Evolutionary conservation across 2,329 filamentous ascomycete genomes (phyloP).

Genomic region (Diaporthe caulivora): DNA sequence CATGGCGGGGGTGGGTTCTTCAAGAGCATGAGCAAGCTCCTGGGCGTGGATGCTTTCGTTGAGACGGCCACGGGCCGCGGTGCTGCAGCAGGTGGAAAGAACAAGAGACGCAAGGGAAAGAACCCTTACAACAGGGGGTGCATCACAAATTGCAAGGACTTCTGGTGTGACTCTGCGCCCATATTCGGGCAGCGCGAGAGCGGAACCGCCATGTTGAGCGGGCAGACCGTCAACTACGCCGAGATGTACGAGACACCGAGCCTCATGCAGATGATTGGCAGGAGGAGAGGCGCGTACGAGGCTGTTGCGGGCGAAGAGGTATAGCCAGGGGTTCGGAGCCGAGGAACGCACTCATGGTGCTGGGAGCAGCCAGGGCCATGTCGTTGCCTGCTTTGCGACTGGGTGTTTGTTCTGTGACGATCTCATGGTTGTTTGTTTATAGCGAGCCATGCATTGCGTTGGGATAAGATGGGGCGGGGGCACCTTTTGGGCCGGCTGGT

Average conservation of each 20-base stretch:
- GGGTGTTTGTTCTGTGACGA: background rate
- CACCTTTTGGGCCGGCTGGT: conserved; percentile 10
- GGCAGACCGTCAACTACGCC: conserved; percentile 86
- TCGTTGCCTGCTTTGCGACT: background rate
- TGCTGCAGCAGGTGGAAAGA: conserved; percentile 67
- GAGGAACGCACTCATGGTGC: background rate
- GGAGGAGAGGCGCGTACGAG: conserved; percentile 69
- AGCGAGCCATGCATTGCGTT: conserved; percentile 37
- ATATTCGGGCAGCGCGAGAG: conserved; percentile 81
- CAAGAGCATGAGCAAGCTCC: conserved; percentile 83
- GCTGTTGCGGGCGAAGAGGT: conserved; percentile 70
- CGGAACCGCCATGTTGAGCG: conserved; percentile 81
- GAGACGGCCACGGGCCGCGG: conserved; percentile 89
- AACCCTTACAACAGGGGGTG: conserved; percentile 91
- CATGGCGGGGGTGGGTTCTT: conserved; percentile 73
- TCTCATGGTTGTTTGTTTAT: conserved; percentile 32
- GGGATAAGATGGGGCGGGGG: background rate
- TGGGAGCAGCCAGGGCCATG: background rate
- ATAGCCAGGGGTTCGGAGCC: conserved; percentile 41
- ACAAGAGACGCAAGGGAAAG: conserved; percentile 67
- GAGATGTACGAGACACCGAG: conserved; percentile 88
- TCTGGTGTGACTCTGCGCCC: conserved; percentile 92
- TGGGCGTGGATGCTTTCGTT: conserved; percentile 94
- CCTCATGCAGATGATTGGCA: conserved; percentile 67
- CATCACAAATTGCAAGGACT: conserved; percentile 92